Evolutionary conservation across 371 early-diverging fungal genomes (phyloP), one percentile per base, ranked within the genome.

Genomic region (Rhizopus microsporus): DNA sequence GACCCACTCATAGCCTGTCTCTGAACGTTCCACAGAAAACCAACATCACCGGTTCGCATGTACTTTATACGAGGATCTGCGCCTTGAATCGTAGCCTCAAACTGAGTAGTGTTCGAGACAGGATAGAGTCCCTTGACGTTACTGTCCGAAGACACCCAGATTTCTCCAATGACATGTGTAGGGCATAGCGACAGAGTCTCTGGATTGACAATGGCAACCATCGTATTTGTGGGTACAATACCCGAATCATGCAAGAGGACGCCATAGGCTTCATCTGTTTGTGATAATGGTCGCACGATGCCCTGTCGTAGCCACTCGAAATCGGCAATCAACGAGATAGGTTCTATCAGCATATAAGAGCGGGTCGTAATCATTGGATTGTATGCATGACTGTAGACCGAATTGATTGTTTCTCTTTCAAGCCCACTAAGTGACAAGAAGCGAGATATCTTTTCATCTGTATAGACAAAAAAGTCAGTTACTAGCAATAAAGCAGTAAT

Each of bases 121-220:
- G 71, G 69, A 39, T 71, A 66, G n/a, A 71, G 65, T 0, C 73
- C 64, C 31, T 78, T 70, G 13, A 79, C 74, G 56, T 82, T 88
- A 30, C 76, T 73, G n/a, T 83, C 82, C n/a, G 84, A 83, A 15
- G 84, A 82, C 6, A 93, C 91, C 92, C 92, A 93, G 12, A 93
- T 89, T 68, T 93, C 94, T 15, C 94, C 94, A 48, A 92, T 72
- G 44, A 83, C 80, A 52, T 90, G 79, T 10, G 85, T 80, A 1
- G 82, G 75, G 60, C 89, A 84, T 3, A 87, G 71, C 10, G 57
- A 74, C 3, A 68, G 71, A 2, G 89, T 87, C 23, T 74, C 77
- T 0, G 92, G 91, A 51, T 92, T 83, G 39, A 92, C 90, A 44
- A 93, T 89, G 29, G 91, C 93, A n/a, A 91, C 82, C 71, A 89